A percentile compares a stretch with the other conserved stretches of the same genome.
These are phyloP conservation scores for Tricholoma saponaceum DNA, from an alignment of 768 basidiomycete species.

Conservation along the genomic window DNA sequence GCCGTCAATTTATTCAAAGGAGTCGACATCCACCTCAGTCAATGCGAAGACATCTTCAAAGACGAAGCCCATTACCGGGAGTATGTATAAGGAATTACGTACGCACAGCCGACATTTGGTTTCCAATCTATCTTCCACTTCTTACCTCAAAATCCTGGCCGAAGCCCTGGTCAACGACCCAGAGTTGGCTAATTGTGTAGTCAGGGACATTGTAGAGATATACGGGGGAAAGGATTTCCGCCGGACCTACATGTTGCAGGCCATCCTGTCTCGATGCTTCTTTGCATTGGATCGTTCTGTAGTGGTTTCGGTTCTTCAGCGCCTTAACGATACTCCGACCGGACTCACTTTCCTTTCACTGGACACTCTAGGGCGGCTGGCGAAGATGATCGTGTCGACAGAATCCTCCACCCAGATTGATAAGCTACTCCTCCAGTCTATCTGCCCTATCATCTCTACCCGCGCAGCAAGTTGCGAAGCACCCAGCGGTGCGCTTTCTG, in stretches of 20 bases:
- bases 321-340: slow-evolving; percentile 8
- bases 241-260: slow-evolving; percentile 6
- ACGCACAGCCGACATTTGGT: slow-evolving; percentile 3
- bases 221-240: slow-evolving; percentile 5
- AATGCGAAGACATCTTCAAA: neutral
- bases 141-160: slow-evolving; percentile 8
- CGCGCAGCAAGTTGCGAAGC: slow-evolving; percentile 18
- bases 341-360: slow-evolving; percentile 5
- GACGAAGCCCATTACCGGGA: neutral
- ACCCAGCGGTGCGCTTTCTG: slow-evolving; percentile 23
- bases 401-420: slow-evolving; percentile 13
- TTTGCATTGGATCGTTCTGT: slow-evolving; percentile 6
- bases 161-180: slow-evolving; percentile 1
- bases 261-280: slow-evolving; percentile 10
- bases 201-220: slow-evolving; percentile 19
- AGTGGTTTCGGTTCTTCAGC: slow-evolving; percentile 14
- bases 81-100: slow-evolving; percentile 9
- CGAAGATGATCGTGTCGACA: slow-evolving; percentile 15
- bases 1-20: slow-evolving; percentile 1
- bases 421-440: slow-evolving; percentile 17
- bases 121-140: slow-evolving; percentile 1
- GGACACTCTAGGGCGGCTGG: slow-evolving; percentile 6
- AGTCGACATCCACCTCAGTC: neutral
- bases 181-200: slow-evolving; percentile 15
- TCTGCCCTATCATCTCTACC: slow-evolving; percentile 27